Conservation (phyloP, 192 early-diverging fungal genomes). For the Coemansia sp. region DNA sequence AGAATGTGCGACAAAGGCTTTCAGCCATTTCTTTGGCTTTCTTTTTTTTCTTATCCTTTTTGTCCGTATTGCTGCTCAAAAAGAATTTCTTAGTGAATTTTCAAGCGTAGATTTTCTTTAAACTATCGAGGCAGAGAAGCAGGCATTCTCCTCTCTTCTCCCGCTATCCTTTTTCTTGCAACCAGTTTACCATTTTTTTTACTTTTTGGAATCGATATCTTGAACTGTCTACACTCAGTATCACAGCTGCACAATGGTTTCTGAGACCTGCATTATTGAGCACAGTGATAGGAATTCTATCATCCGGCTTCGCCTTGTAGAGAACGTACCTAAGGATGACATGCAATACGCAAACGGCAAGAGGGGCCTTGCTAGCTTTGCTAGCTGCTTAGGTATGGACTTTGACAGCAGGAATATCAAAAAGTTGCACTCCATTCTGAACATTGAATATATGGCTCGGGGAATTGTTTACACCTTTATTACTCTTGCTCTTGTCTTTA, state of each 20-base stretch:
- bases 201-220: background rate
- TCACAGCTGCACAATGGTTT: background rate
- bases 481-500: background rate
- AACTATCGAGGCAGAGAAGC: background rate
- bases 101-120: background rate
- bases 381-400: background rate
- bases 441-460: background rate
- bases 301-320: background rate
- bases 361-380: background rate
- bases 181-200: background rate
- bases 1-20: background rate
- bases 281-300: background rate
- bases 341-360: background rate
- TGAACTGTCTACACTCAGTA: background rate
- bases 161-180: background rate
- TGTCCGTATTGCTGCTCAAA: background rate
- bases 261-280: background rate
- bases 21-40: background rate
- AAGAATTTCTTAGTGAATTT: background rate
- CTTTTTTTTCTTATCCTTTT: background rate
- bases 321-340: background rate
- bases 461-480: background rate
- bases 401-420: background rate
- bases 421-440: background rate
- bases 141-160: background rate